Base-by-base conservation (phyloP, 1,284 basidiomycete genomes). In the Prillingera fragicola region DNA sequence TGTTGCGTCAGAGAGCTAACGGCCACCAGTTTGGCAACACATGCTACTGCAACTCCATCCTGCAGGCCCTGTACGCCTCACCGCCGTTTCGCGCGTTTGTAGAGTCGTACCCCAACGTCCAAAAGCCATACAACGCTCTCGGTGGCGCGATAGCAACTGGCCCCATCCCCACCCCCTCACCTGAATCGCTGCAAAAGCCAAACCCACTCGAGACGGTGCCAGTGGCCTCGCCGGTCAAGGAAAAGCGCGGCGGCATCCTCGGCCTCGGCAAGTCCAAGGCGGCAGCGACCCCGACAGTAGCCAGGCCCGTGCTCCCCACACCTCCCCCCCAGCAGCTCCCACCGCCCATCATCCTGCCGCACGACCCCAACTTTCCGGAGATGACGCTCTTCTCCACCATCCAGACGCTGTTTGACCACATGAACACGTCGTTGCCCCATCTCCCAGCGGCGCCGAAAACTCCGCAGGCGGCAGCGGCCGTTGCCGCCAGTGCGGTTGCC, bases 11-110 rank as follows among this genome's bases (percentile, higher is more conserved):
- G 45, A 43, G n/a, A 31, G 24, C 21, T 34, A 34, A 32, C 23
- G 38, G 34, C 37, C 25, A 43, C n/a, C 56, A 85, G 82, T 86
- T 86, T 71, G 85, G 84, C 33, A 87, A 87, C 67, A 87, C 84
- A 24, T 87, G 85, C 73, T 98, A 98, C 71, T 91, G 87, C 74
- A 98, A 97, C 73, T 97, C 94, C 14, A 88, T 98, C 22, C 78
- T 98, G 9, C 94, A 98, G 70, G 85, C 94, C 0, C 80, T 98
- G 43, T 98, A 96, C 72, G 85, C 84, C 56, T 87, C 85, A 56
- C 70, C 76, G n/a, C 85, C 86, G 1, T 87, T 90, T 63, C 77
- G 86, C 29, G 79, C 85, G 33, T 82, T 86, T 46, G 73, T 89
- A 51, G 75, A 80, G 37, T 77, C 81, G 38, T 77, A 80, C 48